These are phyloP conservation scores for Dactylellina leptospora DNA, from an alignment of 2,329 filamentous ascomycete species.

Conservation along the genomic window DNA sequence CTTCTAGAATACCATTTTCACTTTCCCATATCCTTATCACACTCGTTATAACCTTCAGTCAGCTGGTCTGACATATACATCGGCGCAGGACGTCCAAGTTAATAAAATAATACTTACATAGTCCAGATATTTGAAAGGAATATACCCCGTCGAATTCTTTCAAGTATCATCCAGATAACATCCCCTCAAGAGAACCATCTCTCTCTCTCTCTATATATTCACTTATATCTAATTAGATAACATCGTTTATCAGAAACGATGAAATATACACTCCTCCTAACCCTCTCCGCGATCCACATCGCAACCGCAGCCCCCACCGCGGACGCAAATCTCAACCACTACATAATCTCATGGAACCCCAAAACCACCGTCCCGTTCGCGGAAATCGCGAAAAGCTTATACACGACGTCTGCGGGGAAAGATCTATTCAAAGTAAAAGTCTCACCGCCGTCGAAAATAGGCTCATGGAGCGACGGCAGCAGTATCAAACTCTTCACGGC, in stretches of 20 bases:
- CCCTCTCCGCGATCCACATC: not conserved
- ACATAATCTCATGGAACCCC: not conserved
- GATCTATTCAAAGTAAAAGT: not conserved
- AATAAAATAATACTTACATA: too few species aligned
- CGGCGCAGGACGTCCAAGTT: too few species aligned
- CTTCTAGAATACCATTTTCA: too few species aligned
- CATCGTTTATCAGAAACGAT: not conserved
- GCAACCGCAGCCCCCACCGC: not conserved
- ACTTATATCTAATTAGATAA: too few species aligned
- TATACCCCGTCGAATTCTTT: too few species aligned
- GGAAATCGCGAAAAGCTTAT: not conserved
- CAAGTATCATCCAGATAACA: too few species aligned
- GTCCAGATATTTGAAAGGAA: too few species aligned
- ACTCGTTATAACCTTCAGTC: too few species aligned
- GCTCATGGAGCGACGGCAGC: not conserved
- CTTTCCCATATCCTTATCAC: too few species aligned
- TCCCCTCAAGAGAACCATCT: too few species aligned
- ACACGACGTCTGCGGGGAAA: not conserved
- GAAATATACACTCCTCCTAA: not conserved
- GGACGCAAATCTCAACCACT: not conserved
- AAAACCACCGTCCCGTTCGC: not conserved
- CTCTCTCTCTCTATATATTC: too few species aligned
- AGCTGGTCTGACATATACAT: too few species aligned
- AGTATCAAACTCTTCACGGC: not conserved
- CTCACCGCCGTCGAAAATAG: not conserved